Base-by-base conservation (phyloP, 139 green algal genomes). In the Parachlorella kessleri region DNA sequence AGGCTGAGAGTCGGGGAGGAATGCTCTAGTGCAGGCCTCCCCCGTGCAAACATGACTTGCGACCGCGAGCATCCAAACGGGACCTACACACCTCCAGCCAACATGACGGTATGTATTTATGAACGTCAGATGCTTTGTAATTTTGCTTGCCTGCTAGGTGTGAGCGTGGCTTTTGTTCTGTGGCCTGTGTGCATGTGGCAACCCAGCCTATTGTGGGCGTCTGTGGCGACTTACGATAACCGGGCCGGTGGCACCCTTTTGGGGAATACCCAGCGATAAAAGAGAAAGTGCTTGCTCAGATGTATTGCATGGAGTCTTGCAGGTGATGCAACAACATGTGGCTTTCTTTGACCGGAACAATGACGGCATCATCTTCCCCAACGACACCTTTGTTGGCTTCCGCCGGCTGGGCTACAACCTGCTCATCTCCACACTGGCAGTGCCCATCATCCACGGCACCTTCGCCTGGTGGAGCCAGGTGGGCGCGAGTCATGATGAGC, bases 381-480 rank as follows among this genome's bases (percentile, higher is more conserved):
- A 30, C 6, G 77, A 83, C 42, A 70, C 53, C 4, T 87, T 42
- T 36, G 42, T 53, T 41, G 85, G 90, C 53, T 94, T 93, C 83
- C 80, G 86, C 8, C 72, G 59, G 26, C 78, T 94, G 14, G 89
- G 88, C 63, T 94, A 92, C 85, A 84, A 81, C 72, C 30, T 71
- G 28, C 33, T 93, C 6, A 63, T 95, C 35, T 88, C 78, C 6
- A 30, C 74, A 6, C 9, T 91, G 0, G 90, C 89, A 2, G 79
- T 91, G 2, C 83, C 87, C 70, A 77, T 95, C 77, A 90, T 95
- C 66, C 87, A 95, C 72, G 82, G 87, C 69, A 89, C 80, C 63
- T 94, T 95, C 78, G 73, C 37, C 68, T 88, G 90, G 40, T 73
- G 59, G 42, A 42, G 54, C 33, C 66, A 18, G 32, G 36, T 32